phyloP scores from a whole-genome alignment of 2,329 filamentous ascomycete species.

The Penicillium sp. region DNA sequence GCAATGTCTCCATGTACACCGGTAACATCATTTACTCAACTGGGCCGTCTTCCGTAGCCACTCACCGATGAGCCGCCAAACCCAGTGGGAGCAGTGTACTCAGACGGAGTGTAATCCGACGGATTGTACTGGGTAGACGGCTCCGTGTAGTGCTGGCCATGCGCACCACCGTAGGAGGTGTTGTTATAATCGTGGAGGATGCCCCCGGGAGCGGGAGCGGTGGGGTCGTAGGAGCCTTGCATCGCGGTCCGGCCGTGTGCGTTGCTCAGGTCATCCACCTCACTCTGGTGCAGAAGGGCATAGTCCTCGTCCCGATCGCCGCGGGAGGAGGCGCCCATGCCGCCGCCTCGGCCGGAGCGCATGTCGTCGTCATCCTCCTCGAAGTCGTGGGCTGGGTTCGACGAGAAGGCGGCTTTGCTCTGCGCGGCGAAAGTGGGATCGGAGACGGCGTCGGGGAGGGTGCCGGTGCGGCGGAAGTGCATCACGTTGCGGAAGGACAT shows the following conservation, averaged over 20 bases:
- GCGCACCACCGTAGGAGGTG: slow-evolving; percentile 41
- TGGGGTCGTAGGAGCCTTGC: slow-evolving; percentile 41
- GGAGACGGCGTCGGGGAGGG: slow-evolving; percentile 46
- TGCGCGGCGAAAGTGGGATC: slow-evolving; percentile 50
- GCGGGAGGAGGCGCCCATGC: slow-evolving; percentile 40
- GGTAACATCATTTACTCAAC: not conserved
- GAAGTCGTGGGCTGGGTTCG: slow-evolving; percentile 45
- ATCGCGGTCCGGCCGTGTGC: slow-evolving; percentile 34
- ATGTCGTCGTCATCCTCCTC: slow-evolving; percentile 46
- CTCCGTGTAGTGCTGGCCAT: slow-evolving; percentile 31
- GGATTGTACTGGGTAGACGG: slow-evolving; percentile 3
- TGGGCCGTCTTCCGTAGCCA: slow-evolving; percentile 17
- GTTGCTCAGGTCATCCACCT: slow-evolving; percentile 42
- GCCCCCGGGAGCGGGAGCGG: slow-evolving; percentile 26
- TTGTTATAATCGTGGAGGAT: slow-evolving; percentile 38
- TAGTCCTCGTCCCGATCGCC: slow-evolving; percentile 50
- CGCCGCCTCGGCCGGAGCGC: slow-evolving; percentile 36
- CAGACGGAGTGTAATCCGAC: slow-evolving; percentile 7
- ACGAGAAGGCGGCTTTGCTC: slow-evolving; percentile 47
- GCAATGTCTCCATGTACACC: not conserved
- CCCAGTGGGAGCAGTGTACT: slow-evolving; percentile 11
- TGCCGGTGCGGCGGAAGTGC: slow-evolving; percentile 57
- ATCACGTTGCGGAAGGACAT: slow-evolving; percentile 55
- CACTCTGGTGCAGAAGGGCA: slow-evolving; percentile 48
- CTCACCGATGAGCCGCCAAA: slow-evolving; percentile 15